phyloP scores from a whole-genome alignment of 345 rosid species.

The Acer negundo region DNA sequence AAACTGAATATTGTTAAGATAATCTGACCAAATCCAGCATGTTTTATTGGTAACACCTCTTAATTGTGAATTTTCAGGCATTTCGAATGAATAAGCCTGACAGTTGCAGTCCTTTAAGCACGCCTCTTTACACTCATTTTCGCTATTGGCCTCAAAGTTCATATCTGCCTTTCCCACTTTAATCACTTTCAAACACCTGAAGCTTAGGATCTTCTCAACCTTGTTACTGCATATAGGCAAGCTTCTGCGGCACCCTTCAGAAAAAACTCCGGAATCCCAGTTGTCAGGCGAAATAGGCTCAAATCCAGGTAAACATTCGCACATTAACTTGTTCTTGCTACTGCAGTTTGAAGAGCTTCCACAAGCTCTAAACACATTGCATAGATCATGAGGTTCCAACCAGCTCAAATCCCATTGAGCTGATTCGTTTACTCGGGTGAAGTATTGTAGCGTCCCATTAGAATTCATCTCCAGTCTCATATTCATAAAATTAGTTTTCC shows the following conservation, averaged over 20 bases:
- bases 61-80: background rate
- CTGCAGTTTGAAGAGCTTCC: slow-evolving; percentile 48
- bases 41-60: background rate
- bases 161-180: background rate
- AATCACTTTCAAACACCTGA: slow-evolving; percentile 25
- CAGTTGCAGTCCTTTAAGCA: slow-evolving; percentile 32
- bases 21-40: slow-evolving; percentile 69
- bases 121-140: background rate
- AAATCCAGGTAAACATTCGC: slow-evolving; percentile 53
- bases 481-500: background rate
- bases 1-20: slow-evolving; percentile 52
- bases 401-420: slow-evolving; percentile 32
- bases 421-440: slow-evolving; percentile 7
- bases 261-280: slow-evolving; percentile 9
- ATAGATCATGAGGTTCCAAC: slow-evolving; percentile 38
- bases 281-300: background rate
- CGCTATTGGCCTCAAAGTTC: rapidly evolving
- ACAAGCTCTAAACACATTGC: slow-evolving; percentile 35
- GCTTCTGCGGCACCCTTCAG: slow-evolving; percentile 37
- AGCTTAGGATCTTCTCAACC: background rate
- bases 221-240: slow-evolving; percentile 31
- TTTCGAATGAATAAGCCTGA: slow-evolving; percentile 32
- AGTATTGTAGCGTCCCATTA: slow-evolving; percentile 35
- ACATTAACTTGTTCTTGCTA: slow-evolving; percentile 24
- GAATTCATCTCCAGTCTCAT: slow-evolving; percentile 41